These are phyloP conservation scores for Trichosporon sp. DNA, from an alignment of 1,284 basidiomycete genomes.

Conservation along the genomic window DNA sequence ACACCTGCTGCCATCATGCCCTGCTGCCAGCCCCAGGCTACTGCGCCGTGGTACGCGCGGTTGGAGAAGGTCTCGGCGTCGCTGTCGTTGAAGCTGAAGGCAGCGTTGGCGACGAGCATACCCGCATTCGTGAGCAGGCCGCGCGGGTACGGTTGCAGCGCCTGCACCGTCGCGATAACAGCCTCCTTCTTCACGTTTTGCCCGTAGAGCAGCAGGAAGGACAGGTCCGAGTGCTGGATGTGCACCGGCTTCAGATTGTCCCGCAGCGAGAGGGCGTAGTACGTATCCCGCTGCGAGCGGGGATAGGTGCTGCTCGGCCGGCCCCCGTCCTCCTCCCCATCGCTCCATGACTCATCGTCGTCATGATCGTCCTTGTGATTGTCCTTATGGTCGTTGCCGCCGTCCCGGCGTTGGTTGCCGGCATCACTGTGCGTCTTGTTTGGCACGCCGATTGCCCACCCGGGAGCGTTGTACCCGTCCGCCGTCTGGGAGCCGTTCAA, in stretches of 20 bases:
- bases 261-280: conserved; percentile 56
- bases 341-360: background rate
- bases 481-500: conserved; percentile 33
- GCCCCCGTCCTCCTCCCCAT: conserved; percentile 26
- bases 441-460: conserved; percentile 13
- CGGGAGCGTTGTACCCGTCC: conserved; percentile 26
- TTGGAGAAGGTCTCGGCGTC: conserved; percentile 52
- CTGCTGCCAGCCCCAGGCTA: conserved; percentile 60
- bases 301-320: background rate
- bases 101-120: conserved; percentile 60
- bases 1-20: conserved; percentile 59
- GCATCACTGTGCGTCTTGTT: background rate
- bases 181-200: conserved; percentile 48
- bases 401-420: background rate
- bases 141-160: conserved; percentile 58
- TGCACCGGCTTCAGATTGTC: conserved; percentile 49
- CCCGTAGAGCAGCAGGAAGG: conserved; percentile 57
- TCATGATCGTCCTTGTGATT: background rate
- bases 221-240: conserved; percentile 57
- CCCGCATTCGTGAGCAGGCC: conserved; percentile 41
- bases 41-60: conserved; percentile 59
- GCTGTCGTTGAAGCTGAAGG: conserved; percentile 57
- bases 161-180: conserved; percentile 55
- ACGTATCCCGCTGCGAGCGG: conserved; percentile 26
- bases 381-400: background rate